phyloP scores from a whole-genome alignment of 2,329 filamentous ascomycete species.

The Achaetomium macrosporum region DNA sequence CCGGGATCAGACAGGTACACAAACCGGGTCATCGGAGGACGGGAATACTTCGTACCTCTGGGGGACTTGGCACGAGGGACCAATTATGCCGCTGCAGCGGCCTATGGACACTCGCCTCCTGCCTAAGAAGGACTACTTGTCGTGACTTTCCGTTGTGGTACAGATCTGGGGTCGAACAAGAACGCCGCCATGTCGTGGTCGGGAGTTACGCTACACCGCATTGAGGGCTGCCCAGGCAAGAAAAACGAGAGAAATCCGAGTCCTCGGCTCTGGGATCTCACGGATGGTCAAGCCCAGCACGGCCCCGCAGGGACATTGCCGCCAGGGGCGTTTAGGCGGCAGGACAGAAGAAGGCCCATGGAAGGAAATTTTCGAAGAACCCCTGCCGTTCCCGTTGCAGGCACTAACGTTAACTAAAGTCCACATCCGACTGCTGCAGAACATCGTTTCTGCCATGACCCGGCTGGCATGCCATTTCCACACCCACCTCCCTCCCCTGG shows the following conservation, averaged over 20 bases:
- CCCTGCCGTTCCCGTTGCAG: too few relatives aligned
- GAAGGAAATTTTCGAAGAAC: constrained; percentile 19
- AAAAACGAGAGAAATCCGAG: constrained; percentile 23
- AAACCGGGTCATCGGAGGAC: constrained; percentile 20
- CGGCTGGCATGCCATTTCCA: background rate
- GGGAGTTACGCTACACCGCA: constrained; percentile 16
- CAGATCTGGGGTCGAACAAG: constrained; percentile 19
- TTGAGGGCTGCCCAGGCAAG: constrained; percentile 10
- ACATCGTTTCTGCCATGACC: constrained; percentile 18
- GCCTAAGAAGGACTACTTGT: background rate
- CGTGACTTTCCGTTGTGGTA: constrained; percentile 3
- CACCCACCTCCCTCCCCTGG: background rate
- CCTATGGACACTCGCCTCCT: background rate
- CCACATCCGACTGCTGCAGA: constrained; percentile 12
- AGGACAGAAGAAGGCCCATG: constrained; percentile 18
- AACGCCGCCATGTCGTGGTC: constrained; percentile 3
- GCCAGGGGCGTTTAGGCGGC: constrained; percentile 21
- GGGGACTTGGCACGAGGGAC: constrained; percentile 16
- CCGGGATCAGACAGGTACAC: constrained; percentile 10
- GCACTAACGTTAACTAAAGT: background rate
- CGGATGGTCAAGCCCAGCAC: constrained; percentile 22
- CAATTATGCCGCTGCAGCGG: background rate
- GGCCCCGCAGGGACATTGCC: constrained; percentile 22
- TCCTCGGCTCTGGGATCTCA: constrained; percentile 31
- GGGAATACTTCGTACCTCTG: constrained; percentile 6